Evolutionary conservation across 2,329 filamentous ascomycete species (phyloP).

Genomic region (Penicillium glabrum): DNA sequence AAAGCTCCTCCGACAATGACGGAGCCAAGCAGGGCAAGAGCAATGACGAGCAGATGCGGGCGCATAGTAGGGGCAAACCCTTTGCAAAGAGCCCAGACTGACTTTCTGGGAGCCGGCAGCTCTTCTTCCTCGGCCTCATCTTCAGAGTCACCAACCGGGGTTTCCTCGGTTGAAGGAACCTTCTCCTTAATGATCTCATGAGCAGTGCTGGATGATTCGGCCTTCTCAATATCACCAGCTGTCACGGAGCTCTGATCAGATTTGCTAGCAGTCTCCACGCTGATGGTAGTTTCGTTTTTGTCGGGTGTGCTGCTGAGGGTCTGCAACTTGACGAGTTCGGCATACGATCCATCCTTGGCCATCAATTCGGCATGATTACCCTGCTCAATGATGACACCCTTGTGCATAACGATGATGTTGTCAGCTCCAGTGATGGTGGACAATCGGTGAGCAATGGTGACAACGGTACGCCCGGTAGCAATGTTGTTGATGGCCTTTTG

Average conservation of each 20-base stretch:
- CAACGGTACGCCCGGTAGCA: conserved; percentile 63
- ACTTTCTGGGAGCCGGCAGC: conserved; percentile 25
- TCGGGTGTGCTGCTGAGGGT: conserved; percentile 53
- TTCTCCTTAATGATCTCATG: conserved; percentile 14
- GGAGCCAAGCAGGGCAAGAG: conserved; percentile 52
- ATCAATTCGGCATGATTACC: conserved; percentile 54
- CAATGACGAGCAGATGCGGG: conserved; percentile 46
- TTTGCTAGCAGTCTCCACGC: conserved; percentile 39
- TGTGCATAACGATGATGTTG: conserved; percentile 56
- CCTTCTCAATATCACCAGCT: conserved; percentile 24
- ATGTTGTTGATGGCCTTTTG: conserved; percentile 55
- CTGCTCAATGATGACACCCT: conserved; percentile 52
- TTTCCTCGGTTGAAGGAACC: conserved; percentile 15
- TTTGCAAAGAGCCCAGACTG: conserved; percentile 27
- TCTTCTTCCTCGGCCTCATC: conserved; percentile 22
- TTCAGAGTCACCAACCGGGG: conserved; percentile 12
- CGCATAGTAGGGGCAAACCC: conserved; percentile 28
- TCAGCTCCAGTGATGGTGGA: conserved; percentile 58
- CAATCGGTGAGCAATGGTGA: conserved; percentile 66
- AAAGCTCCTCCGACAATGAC: conserved; percentile 58
- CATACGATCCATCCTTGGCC: conserved; percentile 41
- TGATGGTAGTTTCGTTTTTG: conserved; percentile 51
- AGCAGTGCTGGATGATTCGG: conserved; percentile 1
- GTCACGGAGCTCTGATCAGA: conserved; percentile 27
- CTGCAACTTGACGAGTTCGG: conserved; percentile 25